Base-by-base conservation (phyloP, 805 yeast species). In the Starmerella potacharoeniae region DNA sequence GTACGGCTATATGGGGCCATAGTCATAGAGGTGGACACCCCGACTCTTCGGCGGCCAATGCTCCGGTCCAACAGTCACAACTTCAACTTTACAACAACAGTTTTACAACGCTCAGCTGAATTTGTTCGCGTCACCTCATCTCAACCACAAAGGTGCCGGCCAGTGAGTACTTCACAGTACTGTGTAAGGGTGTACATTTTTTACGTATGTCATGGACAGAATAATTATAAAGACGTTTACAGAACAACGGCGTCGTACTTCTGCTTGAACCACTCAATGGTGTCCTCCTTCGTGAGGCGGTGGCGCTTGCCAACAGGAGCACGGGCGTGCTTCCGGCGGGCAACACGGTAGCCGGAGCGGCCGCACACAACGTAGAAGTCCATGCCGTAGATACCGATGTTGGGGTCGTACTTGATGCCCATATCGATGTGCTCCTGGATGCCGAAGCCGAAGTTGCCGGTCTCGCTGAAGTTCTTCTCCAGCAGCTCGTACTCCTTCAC, bases 381-480 rank as follows among this genome's bases (percentile, higher is more conserved):
- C 77, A 73, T 93, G 84, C 98, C 98, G 93, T 91, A 93, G 76
- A 93, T 93, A 77, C 97, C 97, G 73, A 93, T 93, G 73, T 86
- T 82, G 78, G 98, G 98, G 78, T 93, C 98, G 81, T 93, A 93
- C 83, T 93, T 93, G 85, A 93, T 93, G 83, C 98, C 98, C 77
- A 93, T 84, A 78, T 93, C 98, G 72, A 93, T 93, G 84, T 93
- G 98, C 83, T 93, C 98, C 69, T 86, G 85, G 75, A 93, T 84
- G 85, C 98, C 98, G 84, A 93, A 93, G 82, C 98, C 98, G 73
- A 93, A 93, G 96, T 93, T 93, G 81, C 98, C 98, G 73, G 97
- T 91, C 71, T 82, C 88, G 71, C 96, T 87, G 83, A 93, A 93
- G 95, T 93, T 93, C 77, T 78, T 87, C 74, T 77, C 78, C 75